Evolutionary conservation across 306 rosid genomes (phyloP).

Genomic region (Sindora glabra): DNA sequence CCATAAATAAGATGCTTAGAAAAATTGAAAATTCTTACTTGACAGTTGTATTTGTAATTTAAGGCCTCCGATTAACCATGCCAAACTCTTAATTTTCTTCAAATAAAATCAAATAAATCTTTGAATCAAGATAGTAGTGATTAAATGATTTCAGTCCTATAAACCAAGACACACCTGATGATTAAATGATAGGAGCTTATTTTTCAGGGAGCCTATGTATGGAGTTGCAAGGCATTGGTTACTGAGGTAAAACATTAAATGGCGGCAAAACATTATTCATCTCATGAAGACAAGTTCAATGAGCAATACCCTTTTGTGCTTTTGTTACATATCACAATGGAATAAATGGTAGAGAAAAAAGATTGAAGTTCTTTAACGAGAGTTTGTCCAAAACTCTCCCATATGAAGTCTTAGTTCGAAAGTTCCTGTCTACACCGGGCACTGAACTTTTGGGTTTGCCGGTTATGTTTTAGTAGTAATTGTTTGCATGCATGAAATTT

Average conservation of each 20-base stretch:
- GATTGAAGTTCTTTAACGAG: not conserved
- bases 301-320: not conserved
- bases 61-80: not conserved
- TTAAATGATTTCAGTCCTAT: no score
- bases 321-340: not conserved
- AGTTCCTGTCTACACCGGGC: not conserved
- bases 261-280: not conserved
- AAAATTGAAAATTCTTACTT: conserved; percentile 7
- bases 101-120: no score
- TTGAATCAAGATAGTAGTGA: no score
- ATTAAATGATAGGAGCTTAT: no score
- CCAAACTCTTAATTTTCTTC: conserved; percentile 7
- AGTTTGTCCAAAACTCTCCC: not conserved
- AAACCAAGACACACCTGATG: no score
- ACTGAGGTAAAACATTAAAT: conserved; percentile 62
- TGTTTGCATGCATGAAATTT: not conserved
- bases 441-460: not conserved
- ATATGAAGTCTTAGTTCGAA: not conserved
- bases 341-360: not conserved
- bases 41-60: not conserved
- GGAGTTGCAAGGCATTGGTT: conserved; percentile 88
- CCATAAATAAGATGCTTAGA: conserved; percentile 8
- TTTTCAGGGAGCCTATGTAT: conserved; percentile 89
- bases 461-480: not conserved
- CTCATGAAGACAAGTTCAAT: not conserved